Evolutionary conservation across 192 early-diverging fungal species (phyloP).

Genomic region (Linnemannia exigua): DNA sequence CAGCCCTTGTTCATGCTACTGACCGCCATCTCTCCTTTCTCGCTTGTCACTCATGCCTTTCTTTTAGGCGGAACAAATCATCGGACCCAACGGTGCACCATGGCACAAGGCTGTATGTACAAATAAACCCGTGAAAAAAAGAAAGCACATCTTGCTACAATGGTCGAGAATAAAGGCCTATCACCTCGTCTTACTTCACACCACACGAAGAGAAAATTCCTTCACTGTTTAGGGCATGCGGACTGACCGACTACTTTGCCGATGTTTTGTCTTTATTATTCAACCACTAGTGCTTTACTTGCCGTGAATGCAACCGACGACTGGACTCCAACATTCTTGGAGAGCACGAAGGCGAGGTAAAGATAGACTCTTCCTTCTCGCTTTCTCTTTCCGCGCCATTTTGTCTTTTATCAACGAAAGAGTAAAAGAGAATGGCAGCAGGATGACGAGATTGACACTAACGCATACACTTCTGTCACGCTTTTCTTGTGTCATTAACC

Average conservation of each 20-base stretch:
- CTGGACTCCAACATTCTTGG: slow-evolving; percentile 67
- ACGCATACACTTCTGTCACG: not conserved
- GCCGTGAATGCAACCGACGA: slow-evolving; percentile 67
- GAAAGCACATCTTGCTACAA: not conserved
- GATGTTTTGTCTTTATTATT: not conserved
- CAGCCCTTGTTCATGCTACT: not conserved
- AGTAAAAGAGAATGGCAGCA: not conserved
- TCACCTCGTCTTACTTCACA: not conserved
- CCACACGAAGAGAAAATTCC: not conserved
- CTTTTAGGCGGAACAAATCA: slow-evolving; percentile 46
- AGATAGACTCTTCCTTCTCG: not conserved
- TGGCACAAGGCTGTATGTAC: slow-evolving; percentile 52
- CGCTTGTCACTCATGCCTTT: not conserved
- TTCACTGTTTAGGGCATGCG: not conserved
- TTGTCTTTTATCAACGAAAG: not conserved
- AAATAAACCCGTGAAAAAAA: not conserved
- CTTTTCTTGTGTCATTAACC: not conserved
- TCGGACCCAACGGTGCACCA: slow-evolving; percentile 51
- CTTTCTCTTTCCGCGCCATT: slow-evolving; percentile 1
- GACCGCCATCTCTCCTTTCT: not conserved
- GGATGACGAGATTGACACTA: not conserved
- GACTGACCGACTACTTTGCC: not conserved
- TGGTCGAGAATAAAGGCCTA: not conserved
- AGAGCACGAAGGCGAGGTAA: slow-evolving; percentile 70
- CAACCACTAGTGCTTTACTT: slow-evolving; percentile 26